Base-by-base conservation (phyloP, 225 moss, liverwort and hornwort genomes). In the Sphagnum contortum region DNA sequence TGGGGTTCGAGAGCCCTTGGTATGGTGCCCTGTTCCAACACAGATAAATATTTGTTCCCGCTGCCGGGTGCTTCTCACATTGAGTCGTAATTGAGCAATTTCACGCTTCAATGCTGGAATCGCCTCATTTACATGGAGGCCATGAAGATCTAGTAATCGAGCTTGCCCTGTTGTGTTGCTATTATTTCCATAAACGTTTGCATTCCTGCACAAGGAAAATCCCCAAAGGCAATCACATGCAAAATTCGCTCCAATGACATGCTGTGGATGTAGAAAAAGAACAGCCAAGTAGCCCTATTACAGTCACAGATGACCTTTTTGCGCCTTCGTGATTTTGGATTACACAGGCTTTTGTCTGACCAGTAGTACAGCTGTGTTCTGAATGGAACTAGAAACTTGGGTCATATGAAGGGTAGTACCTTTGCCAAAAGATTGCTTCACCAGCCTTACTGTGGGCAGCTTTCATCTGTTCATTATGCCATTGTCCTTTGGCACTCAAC, bases 401-500 rank as follows among this genome's bases (percentile, higher is more conserved):
- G 44, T 55, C 55, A 75, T 14, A 9, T 45, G 49, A 61, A 49
- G 49, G 8, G 47, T 5, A 2, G 59, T 50, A 80, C 83, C 83
- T 87, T 77, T 83, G 80, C 75, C 75, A 83, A 67, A 71, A 87
- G 58, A 87, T 87, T 62, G 87, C 83, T 69, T 83, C 83, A 61
- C 83, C 78, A 12, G 87, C 87, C 74, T 80, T 83, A 52, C 64
- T 80, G 69, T 87, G 87, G 4, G 87, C 87, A 12, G 80, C 80
- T 68, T 81, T 87, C 87, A 87, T 87, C 50, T 78, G 84, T 48
- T 87, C 84, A 29, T 87, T 83, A 57, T 83, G 83, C 87, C 83
- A 83, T 59, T 87, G 87, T 13, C 87, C 87, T 66, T 87, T 83
- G 0, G 80, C 78, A 62, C 84, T 87, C 69, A 83, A 58, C 14